Conservation (phyloP, 257 asterid genomes). For the Primulina huaijiensis region DNA sequence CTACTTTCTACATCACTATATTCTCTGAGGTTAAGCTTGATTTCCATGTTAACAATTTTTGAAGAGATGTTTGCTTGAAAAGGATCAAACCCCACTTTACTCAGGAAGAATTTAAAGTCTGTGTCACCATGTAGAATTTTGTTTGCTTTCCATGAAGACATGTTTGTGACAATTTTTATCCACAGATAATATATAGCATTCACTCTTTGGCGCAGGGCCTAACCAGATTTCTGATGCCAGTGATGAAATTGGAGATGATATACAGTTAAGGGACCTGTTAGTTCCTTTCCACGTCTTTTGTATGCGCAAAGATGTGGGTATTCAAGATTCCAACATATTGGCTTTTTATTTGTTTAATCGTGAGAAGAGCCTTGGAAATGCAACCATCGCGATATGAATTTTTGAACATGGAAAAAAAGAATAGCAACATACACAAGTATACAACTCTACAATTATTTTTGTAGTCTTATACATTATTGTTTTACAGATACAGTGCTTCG, state of each 20-base stretch:
- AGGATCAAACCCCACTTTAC: not conserved
- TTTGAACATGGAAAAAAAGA: not conserved
- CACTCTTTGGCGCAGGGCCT: constrained; percentile 41
- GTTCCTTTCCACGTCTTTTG: constrained; percentile 81
- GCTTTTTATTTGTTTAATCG: not conserved
- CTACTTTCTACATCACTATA: not conserved
- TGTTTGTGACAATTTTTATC: not conserved
- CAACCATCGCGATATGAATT: not conserved
- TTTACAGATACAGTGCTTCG: constrained; percentile 61
- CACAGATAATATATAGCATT: not conserved
- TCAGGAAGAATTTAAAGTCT: not conserved
- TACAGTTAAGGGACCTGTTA: constrained; percentile 53
- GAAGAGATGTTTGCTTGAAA: not conserved
- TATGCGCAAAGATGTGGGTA: constrained; percentile 62
- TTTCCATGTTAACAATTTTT: not conserved
- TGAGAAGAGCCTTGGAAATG: not conserved
- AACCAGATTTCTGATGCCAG: constrained; percentile 32
- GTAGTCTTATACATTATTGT: constrained; percentile 6
- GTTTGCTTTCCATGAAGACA: not conserved
- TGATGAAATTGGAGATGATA: constrained; percentile 42
- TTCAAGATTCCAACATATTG: constrained; percentile 14
- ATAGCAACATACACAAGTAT: not conserved
- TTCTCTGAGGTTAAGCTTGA: not conserved
- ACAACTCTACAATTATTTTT: not conserved
- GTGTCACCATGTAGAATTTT: not conserved